Conservation (phyloP, 140 eudicot genomes). For the Artemisia princeps region DNA sequence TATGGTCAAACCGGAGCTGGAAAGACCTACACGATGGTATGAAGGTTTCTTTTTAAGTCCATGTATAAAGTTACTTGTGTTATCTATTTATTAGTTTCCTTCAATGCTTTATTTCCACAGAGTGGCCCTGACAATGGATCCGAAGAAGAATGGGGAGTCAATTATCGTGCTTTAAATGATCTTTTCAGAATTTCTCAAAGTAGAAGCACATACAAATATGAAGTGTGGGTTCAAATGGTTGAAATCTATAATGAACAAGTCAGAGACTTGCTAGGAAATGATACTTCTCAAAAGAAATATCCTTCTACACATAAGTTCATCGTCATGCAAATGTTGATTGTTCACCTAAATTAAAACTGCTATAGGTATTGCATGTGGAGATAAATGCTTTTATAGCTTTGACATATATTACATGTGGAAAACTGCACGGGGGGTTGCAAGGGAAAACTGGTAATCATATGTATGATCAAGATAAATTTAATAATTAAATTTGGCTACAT, state of each 20-base stretch:
- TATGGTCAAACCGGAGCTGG: slow-evolving; percentile 99
- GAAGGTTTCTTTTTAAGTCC: not conserved
- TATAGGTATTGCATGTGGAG: too few species aligned
- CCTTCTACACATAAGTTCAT: slow-evolving; percentile 38
- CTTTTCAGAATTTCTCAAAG: slow-evolving; percentile 66
- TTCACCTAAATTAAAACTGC: not conserved
- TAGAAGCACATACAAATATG: slow-evolving; percentile 57
- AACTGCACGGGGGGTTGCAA: not conserved
- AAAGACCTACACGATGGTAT: slow-evolving; percentile 96
- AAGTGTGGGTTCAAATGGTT: slow-evolving; percentile 79
- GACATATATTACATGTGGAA: not conserved
- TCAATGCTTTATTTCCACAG: slow-evolving; percentile 32
- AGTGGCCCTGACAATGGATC: slow-evolving; percentile 83
- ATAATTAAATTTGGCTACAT: too few species aligned
- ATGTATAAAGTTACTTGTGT: not conserved
- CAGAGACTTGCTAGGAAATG: slow-evolving; percentile 66
- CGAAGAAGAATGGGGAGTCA: slow-evolving; percentile 86
- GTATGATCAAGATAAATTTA: not conserved
- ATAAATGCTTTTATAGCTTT: not conserved
- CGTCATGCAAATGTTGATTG: slow-evolving; percentile 7
- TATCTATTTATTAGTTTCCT: not conserved
- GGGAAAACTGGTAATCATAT: not conserved
- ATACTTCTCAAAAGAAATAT: slow-evolving; percentile 68
- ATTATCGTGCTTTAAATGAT: slow-evolving; percentile 76
- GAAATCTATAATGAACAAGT: slow-evolving; percentile 97